Evolutionary conservation across 139 green algal species (phyloP).

Genomic region (Chlamydomonas sp.): DNA sequence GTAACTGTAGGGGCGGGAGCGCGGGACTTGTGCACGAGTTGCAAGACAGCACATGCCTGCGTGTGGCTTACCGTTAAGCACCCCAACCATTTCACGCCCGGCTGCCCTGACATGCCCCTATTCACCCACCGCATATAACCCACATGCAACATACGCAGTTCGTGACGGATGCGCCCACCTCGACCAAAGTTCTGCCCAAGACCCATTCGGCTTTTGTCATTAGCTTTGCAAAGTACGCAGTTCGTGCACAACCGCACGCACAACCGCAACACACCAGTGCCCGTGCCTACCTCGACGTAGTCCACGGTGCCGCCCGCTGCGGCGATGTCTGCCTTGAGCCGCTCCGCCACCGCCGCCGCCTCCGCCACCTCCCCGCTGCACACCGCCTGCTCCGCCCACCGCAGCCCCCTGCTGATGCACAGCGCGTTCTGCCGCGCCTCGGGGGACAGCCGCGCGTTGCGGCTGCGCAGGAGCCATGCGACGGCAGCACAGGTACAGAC

Average conservation of each 20-base stretch:
- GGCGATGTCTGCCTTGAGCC: slow-evolving; percentile 58
- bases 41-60: too few species aligned
- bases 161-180: too few species aligned
- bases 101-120: too few species aligned
- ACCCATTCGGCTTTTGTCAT: too few species aligned
- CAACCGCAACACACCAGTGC: neutral
- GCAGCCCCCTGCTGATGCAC: slow-evolving; percentile 68
- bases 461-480: slow-evolving; percentile 56
- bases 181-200: too few species aligned
- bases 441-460: slow-evolving; percentile 86
- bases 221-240: neutral
- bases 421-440: slow-evolving; percentile 69
- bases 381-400: slow-evolving; percentile 39
- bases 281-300: slow-evolving; percentile 83
- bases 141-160: too few species aligned
- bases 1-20: neutral
- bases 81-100: too few species aligned
- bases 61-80: too few species aligned
- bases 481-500: neutral
- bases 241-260: neutral
- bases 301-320: slow-evolving; percentile 79
- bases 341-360: slow-evolving; percentile 42
- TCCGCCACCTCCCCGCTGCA: neutral
- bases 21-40: neutral
- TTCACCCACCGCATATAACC: too few species aligned